A percentile compares a stretch with the other conserved stretches of the same genome.
phyloP scores from a whole-genome alignment of 179 eudicot genomes.

The Silene coronaria region DNA sequence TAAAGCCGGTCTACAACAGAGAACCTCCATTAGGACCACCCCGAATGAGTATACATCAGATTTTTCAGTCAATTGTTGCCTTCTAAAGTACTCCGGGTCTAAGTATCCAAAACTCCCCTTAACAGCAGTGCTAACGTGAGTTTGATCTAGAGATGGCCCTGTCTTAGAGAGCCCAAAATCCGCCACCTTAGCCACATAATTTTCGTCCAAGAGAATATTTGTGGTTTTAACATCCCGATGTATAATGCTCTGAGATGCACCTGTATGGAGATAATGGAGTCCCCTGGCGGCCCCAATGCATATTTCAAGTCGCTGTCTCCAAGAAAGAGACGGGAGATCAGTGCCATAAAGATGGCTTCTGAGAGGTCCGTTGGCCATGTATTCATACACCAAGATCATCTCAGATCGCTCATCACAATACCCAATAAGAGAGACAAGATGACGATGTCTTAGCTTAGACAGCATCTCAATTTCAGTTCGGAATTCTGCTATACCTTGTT shows the following conservation, averaged over 20 bases:
- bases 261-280: conserved; percentile 92
- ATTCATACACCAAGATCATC: conserved; percentile 85
- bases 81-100: conserved; percentile 87
- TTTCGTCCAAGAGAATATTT: conserved; percentile 77
- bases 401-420: conserved; percentile 88
- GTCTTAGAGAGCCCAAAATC: conserved; percentile 86
- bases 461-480: conserved; percentile 85
- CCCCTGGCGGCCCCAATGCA: conserved; percentile 94
- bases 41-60: conserved; percentile 96
- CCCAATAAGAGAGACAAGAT: conserved; percentile 83
- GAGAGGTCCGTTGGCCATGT: conserved; percentile 93
- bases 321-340: conserved; percentile 59
- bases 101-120: conserved; percentile 90
- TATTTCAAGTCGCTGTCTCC: conserved; percentile 86
- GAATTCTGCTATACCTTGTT: conserved; percentile 87
- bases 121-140: conserved; percentile 91
- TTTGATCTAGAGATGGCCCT: conserved; percentile 78
- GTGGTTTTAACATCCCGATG: conserved; percentile 91
- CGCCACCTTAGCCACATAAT: conserved; percentile 80
- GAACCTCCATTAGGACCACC: conserved; percentile 86
- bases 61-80: conserved; percentile 83
- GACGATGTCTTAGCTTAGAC: conserved; percentile 89
- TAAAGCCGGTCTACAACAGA: conserved; percentile 78
- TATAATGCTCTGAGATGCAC: conserved; percentile 76
- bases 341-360: conserved; percentile 90